Base-by-base conservation (phyloP, 768 basidiomycete species). In the Lentinula edodes region DNA sequence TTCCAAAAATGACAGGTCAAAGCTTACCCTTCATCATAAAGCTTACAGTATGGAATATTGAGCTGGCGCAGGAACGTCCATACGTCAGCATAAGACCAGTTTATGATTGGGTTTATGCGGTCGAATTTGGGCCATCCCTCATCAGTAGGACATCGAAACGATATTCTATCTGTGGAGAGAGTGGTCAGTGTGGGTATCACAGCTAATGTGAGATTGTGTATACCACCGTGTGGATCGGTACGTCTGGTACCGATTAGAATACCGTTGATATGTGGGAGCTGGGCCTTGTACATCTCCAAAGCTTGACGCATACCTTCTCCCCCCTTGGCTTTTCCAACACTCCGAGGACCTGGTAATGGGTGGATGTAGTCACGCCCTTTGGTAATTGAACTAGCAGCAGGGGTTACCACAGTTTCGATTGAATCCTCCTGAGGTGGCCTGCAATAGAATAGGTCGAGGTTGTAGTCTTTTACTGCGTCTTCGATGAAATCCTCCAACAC, bases 211-310 rank as follows among this genome's bases (percentile, higher is more conserved):
- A 35, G 15, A 43, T 20, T 20, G 61, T 2, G 76, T 87, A 70
- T 66, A 95, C 96, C 90, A 71, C 96, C 95, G 73, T 98, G 93
- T 7, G 97, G 97, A 75, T 99, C 97, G 8, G 84, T 81, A 64
- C 91, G 76, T 62, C 97, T 78, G 4, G 93, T 98, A 5, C 97
- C 97, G 48, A 99, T 85, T 16, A 99, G 72, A 20, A 98, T 90
- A 3, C 91, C 94, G 50, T 82, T 82, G 53, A 95, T 85, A 16
- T 84, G 74, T 10, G 85, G 87, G 68, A 84, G 84, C 45, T 73
- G 75, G 23, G 75, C 75, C 71, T 93, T 87, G 79, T 95, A 97
- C 54, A 78, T 70, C 61, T 84, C 80, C 15, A 97, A 73, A 6
- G 91, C 94, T 60, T 80, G 78, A 61, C 87, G 87, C 93, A 98